Conservation (phyloP, 2,329 filamentous ascomycete species). For the Aureobasidium sp. region DNA sequence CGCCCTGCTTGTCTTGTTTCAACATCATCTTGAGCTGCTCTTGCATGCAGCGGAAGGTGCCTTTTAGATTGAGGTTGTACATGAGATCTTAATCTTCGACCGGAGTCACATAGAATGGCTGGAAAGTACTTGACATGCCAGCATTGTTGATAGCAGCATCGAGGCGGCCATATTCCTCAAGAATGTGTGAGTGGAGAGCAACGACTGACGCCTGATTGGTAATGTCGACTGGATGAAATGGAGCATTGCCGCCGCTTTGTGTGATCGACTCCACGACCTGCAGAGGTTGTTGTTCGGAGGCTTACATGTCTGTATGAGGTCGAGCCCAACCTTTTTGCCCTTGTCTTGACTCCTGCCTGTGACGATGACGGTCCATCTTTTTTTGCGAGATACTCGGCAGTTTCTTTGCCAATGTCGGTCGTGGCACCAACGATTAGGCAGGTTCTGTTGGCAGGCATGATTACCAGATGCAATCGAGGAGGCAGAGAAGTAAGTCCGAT, state of each 20-base stretch:
- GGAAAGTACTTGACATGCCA: neutral
- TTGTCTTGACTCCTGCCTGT: neutral
- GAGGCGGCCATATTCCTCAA: neutral
- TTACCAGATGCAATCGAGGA: neutral
- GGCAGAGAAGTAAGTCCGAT: too few species aligned
- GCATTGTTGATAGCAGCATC: constrained; percentile 6
- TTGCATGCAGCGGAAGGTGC: constrained; percentile 4
- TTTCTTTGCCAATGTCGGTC: neutral
- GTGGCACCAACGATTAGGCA: neutral
- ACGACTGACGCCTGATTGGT: neutral
- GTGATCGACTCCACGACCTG: neutral
- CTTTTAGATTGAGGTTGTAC: neutral
- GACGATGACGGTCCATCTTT: neutral
- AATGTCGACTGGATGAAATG: neutral
- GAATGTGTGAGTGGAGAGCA: neutral
- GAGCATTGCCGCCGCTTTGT: neutral
- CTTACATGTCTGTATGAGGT: too few species aligned
- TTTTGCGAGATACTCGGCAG: neutral
- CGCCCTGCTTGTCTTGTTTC: neutral
- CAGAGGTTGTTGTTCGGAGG: neutral
- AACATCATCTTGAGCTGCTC: constrained; percentile 10
- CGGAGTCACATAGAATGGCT: neutral
- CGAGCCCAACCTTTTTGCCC: neutral
- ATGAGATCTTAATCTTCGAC: neutral
- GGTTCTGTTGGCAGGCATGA: neutral